These are phyloP conservation scores for Penstemon barbatus DNA, from an alignment of 257 asterid species.

Conservation along the genomic window DNA sequence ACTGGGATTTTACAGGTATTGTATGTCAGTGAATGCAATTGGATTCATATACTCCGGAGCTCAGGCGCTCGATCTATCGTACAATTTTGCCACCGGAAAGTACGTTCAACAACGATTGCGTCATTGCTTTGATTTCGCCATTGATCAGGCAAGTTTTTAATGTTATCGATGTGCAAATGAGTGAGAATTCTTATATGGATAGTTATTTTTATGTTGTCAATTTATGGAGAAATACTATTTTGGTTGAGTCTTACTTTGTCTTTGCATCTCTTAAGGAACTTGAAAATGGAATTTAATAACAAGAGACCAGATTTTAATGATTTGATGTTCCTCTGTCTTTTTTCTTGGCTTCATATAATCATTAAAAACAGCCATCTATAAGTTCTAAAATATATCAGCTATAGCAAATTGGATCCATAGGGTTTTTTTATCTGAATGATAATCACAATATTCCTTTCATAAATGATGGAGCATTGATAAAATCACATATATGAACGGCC, in stretches of 20 bases:
- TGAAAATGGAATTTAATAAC: slow-evolving; percentile 2
- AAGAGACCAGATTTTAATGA: slow-evolving; percentile 16
- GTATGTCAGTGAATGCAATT: slow-evolving; percentile 63
- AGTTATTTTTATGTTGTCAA: slow-evolving; percentile 8
- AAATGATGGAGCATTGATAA: too few species aligned
- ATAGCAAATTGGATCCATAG: neutral
- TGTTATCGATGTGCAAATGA: neutral
- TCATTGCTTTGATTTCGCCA: slow-evolving; percentile 57
- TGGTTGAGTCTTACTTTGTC: slow-evolving; percentile 1
- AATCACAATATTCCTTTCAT: neutral
- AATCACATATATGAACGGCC: too few species aligned
- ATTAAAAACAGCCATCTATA: slow-evolving; percentile 12
- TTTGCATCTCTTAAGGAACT: slow-evolving; percentile 12
- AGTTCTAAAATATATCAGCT: neutral
- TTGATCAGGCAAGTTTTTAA: slow-evolving; percentile 72
- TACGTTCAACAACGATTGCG: slow-evolving; percentile 43
- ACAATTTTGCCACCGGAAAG: slow-evolving; percentile 56
- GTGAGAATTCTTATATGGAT: neutral
- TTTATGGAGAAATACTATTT: slow-evolving; percentile 2
- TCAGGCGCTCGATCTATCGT: slow-evolving; percentile 56
- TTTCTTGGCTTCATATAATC: neutral
- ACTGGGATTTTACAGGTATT: slow-evolving; percentile 57
- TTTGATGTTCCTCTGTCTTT: neutral
- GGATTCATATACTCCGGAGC: slow-evolving; percentile 73
- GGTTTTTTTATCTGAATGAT: slow-evolving; percentile 8